Base-by-base conservation (phyloP, 2,329 filamentous ascomycete species). In the Sporothrix globosa region DNA sequence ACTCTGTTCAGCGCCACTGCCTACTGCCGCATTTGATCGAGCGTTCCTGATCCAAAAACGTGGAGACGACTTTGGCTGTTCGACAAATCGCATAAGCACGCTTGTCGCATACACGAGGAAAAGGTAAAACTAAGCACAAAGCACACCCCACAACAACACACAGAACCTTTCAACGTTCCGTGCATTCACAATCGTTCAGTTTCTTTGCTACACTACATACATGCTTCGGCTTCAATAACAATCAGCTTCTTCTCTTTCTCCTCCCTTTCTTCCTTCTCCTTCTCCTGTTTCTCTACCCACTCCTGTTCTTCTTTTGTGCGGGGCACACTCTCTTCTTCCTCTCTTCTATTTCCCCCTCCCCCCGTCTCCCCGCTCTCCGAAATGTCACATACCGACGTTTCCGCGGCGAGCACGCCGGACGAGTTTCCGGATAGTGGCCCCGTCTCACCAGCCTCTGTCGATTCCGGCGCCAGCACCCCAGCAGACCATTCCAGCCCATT, bases 401-500 rank as follows among this genome's bases (percentile, higher is more conserved):
- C 80, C 41, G 75, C 81, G 48, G 81, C 84, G 74, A 81, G 77
- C 69, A 84, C 82, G 71, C 83, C 84, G 74, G 83, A 85, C 74
- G 84, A 85, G 71, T 75, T 78, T 70, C 70, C 76, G 68, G 79
- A 80, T 68, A 76, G 79, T 69, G 80, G 78, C 39, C 83, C 83
- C 41, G 77, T 76, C 34, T 83, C 83, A 0, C 82, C 84, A 27
- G 80, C 78, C 60, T 84, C 82, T 21, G 67, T 71, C 39, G 80
- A 82, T 73, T 85, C 84, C 21, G 81, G 83, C 71, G 80, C 82
- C 68, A 83, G 79, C 75, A 86, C 84, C 11, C 83, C 85, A 7
- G 79, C 83, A 67, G 84, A 84, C 74, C 80, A 70, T 71, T 77
- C 74, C 73, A 82, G 75, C 52, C 72, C 75, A 24, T 74, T 73